Percentiles rank a stretch among this genome's conserved stretches.
Conservation (phyloP, 768 basidiomycete genomes). For the Amanita fuliginea region DNA sequence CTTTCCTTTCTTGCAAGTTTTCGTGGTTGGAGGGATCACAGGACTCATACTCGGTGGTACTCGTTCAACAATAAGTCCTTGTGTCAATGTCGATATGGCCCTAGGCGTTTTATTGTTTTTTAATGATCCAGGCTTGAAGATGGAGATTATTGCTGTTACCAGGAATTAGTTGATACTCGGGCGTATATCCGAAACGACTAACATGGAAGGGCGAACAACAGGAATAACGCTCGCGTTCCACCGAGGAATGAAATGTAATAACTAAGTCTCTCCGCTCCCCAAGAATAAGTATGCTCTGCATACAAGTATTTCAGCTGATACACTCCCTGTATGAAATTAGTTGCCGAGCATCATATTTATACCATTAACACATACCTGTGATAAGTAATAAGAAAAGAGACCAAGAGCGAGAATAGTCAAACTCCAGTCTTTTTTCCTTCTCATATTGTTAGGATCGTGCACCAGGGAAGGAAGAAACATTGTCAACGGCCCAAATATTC, state of each 20-base stretch:
- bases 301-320: conserved; percentile 79
- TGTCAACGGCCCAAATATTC: conserved; percentile 45
- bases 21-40: conserved; percentile 1
- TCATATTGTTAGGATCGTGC: conserved; percentile 25
- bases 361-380: conserved; percentile 32
- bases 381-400: conserved; percentile 51
- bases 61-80: conserved; percentile 5
- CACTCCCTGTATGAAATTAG: conserved; percentile 37
- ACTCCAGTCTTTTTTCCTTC: conserved; percentile 64
- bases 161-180: not conserved
- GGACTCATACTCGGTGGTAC: conserved; percentile 4
- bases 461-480: conserved; percentile 58
- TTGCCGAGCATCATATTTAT: not conserved
- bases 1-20: conserved; percentile 11
- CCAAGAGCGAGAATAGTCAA: conserved; percentile 58
- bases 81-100: not conserved
- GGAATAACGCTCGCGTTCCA: conserved; percentile 43
- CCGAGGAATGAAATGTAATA: conserved; percentile 70
- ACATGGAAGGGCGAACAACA: conserved; percentile 38
- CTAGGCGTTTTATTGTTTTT: conserved; percentile 8
- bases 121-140: conserved; percentile 39
- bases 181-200: conserved; percentile 11
- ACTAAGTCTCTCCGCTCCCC: conserved; percentile 63
- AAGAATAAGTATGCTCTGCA: conserved; percentile 59
- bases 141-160: conserved; percentile 41